These are phyloP conservation scores for Taiozyma sp. DNA, from an alignment of 1,139 yeast genomes.

Conservation along the genomic window DNA sequence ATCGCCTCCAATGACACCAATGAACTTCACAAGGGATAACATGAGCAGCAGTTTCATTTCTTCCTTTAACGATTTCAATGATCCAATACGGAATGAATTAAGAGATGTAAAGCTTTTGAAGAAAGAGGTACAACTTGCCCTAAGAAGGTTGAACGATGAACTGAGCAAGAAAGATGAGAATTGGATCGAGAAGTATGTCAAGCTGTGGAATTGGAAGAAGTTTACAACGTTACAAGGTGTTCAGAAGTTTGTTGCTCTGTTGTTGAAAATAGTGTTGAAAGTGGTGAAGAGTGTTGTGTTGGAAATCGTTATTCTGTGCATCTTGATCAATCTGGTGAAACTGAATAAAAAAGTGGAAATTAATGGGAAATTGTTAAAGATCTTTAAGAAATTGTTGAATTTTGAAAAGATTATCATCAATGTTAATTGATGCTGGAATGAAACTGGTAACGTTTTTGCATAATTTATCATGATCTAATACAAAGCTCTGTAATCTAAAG, in stretches of 20 bases:
- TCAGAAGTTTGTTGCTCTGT: conserved; percentile 6
- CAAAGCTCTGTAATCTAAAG: too few relatives aligned
- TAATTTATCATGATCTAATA: too few relatives aligned
- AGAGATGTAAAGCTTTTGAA: conserved; percentile 18
- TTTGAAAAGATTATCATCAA: conserved; percentile 17
- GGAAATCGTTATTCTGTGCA: conserved; percentile 14
- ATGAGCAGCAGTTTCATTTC: neutral
- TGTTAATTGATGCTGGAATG: conserved; percentile 10
- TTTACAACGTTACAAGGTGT: conserved; percentile 2
- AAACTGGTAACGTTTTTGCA: neutral
- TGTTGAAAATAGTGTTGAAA: conserved; percentile 6
- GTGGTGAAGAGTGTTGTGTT: conserved; percentile 13
- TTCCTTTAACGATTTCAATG: neutral
- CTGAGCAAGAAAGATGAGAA: conserved; percentile 1
- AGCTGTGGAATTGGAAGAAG: conserved; percentile 6
- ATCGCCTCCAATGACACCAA: conserved; percentile 17
- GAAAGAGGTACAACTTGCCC: conserved; percentile 17
- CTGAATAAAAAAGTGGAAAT: conserved; percentile 16
- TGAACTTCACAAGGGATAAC: neutral
- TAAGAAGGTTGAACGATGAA: conserved; percentile 18
- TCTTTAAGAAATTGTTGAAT: conserved; percentile 14
- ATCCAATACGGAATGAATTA: conserved; percentile 9
- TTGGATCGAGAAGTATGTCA: conserved; percentile 1
- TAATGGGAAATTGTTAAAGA: conserved; percentile 6
- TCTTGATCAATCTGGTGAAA: conserved; percentile 17